Percentiles rank a stretch among this genome's conserved stretches.
phyloP scores from a whole-genome alignment of 768 basidiomycete species.

The Multifurca ochricompacta region DNA sequence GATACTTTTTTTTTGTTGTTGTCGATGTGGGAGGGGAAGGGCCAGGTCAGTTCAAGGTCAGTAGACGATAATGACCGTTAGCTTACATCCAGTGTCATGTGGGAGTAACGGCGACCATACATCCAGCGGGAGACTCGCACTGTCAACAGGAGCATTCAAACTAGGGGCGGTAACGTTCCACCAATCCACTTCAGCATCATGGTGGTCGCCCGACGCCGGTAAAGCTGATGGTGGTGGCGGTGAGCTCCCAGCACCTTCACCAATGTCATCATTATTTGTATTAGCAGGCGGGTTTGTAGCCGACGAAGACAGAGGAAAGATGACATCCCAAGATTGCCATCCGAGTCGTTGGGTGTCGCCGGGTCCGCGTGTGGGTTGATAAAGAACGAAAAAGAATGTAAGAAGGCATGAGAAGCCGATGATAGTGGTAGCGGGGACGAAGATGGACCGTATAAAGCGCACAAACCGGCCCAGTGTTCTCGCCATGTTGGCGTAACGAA shows the following conservation, averaged over 20 bases:
- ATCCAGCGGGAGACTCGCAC: constrained; percentile 70
- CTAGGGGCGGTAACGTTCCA: constrained; percentile 48
- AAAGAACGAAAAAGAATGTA: constrained; percentile 70
- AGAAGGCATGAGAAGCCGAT: constrained; percentile 66
- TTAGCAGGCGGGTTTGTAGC: constrained; percentile 12
- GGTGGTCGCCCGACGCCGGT: constrained; percentile 19
- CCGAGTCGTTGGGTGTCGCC: constrained; percentile 66
- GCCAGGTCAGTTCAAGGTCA: neutral
- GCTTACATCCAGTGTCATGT: constrained; percentile 70
- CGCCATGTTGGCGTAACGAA: constrained; percentile 22
- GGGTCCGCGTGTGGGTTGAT: constrained; percentile 70
- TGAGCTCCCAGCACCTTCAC: neutral
- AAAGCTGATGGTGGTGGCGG: too few species aligned
- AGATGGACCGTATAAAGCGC: constrained; percentile 46
- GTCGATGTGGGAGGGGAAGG: neutral
- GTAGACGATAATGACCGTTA: neutral
- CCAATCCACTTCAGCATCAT: constrained; percentile 57
- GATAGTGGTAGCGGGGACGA: constrained; percentile 52
- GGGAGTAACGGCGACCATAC: constrained; percentile 70
- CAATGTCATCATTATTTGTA: constrained; percentile 22
- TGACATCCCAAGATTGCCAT: constrained; percentile 83
- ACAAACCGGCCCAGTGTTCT: constrained; percentile 31
- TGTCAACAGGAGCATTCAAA: constrained; percentile 36
- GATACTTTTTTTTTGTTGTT: too few species aligned
- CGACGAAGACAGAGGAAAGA: constrained; percentile 32